Conservation (phyloP, 495 filamentous ascomycete genomes). For the Jackrogersella multiformis region DNA sequence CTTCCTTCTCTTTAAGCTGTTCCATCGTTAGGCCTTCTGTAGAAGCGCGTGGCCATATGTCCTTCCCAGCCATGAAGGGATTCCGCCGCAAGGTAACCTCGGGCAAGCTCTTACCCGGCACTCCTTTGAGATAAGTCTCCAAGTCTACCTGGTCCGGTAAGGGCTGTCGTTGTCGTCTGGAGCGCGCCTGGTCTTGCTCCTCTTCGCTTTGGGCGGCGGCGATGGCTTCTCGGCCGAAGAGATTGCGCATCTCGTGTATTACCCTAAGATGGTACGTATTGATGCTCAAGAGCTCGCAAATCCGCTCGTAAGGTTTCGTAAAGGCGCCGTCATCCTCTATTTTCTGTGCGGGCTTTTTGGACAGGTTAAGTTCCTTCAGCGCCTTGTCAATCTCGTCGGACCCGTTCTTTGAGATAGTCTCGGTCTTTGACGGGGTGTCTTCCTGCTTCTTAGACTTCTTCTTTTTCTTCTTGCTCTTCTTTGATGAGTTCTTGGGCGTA, state of each 20-base stretch:
- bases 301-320: constrained; percentile 46
- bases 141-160: constrained; percentile 68
- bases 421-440: neutral
- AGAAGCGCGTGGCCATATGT: constrained; percentile 85
- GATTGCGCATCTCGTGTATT: constrained; percentile 88
- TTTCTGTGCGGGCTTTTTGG: constrained; percentile 20
- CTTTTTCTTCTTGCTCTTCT: constrained; percentile 69
- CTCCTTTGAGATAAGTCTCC: constrained; percentile 73
- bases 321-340: constrained; percentile 16
- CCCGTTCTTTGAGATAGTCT: constrained; percentile 45
- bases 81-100: constrained; percentile 79
- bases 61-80: constrained; percentile 86
- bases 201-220: constrained; percentile 67
- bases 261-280: constrained; percentile 85
- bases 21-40: constrained; percentile 89
- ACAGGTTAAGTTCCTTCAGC: constrained; percentile 69
- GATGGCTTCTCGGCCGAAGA: constrained; percentile 86
- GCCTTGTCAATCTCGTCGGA: constrained; percentile 87
- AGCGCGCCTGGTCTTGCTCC: constrained; percentile 56
- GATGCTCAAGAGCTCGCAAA: constrained; percentile 72
- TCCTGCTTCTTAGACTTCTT: constrained; percentile 59
- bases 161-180: constrained; percentile 57
- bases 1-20: constrained; percentile 59
- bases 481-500: constrained; percentile 57
- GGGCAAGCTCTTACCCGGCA: constrained; percentile 69